Conservation (phyloP, 306 rosid genomes). For the Acmispon strigosus region DNA sequence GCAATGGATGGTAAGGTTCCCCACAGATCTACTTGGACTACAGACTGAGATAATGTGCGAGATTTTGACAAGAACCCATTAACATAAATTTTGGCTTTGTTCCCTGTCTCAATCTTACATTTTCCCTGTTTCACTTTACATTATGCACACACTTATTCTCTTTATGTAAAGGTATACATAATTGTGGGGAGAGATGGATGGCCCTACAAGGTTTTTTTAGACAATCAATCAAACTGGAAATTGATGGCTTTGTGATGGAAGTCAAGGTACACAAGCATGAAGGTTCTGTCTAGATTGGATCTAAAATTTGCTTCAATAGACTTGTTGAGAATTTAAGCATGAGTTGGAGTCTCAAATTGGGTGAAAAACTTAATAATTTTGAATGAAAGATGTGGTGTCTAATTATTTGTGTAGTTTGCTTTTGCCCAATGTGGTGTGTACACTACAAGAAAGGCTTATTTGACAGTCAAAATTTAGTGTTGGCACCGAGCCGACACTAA, state of each 20-base stretch:
- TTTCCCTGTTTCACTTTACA: constrained; percentile 58
- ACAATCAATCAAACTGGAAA: constrained; percentile 48
- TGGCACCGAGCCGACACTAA: too few species aligned
- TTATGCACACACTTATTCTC: constrained; percentile 74
- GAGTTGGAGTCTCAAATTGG: too few species aligned
- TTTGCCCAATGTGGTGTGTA: too few species aligned
- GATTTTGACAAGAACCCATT: constrained; percentile 92
- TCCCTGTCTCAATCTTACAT: constrained; percentile 60
- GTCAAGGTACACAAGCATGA: constrained; percentile 39
- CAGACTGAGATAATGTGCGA: constrained; percentile 66
- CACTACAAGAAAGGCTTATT: too few species aligned
- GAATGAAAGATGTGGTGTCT: too few species aligned
- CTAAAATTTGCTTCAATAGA: constrained; percentile 14
- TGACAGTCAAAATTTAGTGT: too few species aligned
- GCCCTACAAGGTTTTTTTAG: constrained; percentile 40
- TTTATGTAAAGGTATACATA: constrained; percentile 56
- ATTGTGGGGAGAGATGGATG: constrained; percentile 36
- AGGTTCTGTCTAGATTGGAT: constrained; percentile 48
- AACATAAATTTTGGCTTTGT: constrained; percentile 62
- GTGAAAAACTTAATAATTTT: too few species aligned
- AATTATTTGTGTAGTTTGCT: too few species aligned
- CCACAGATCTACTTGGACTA: constrained; percentile 55
- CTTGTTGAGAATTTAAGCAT: too few species aligned
- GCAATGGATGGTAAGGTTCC: constrained; percentile 50
- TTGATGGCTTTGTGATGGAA: constrained; percentile 39